Evolutionary conservation across 306 rosid genomes (phyloP).

Genomic region (Cucurbita ficifolia): DNA sequence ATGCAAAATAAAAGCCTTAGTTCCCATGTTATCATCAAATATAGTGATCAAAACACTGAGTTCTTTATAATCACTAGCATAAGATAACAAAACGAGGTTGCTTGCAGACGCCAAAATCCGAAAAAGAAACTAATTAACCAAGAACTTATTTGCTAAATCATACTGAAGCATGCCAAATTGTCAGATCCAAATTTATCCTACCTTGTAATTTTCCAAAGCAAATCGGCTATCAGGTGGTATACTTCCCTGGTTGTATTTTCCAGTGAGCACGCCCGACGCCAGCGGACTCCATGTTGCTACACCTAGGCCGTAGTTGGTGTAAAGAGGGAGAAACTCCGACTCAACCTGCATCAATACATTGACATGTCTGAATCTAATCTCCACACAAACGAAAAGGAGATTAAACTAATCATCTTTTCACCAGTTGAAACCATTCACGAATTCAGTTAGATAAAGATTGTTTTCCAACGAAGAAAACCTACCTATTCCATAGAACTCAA

Average conservation of each 20-base stretch:
- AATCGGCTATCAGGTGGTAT: conserved; percentile 84
- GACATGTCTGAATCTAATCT: not conserved
- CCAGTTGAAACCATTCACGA: not conserved
- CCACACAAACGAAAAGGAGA: no score
- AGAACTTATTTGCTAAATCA: not conserved
- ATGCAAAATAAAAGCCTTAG: not conserved
- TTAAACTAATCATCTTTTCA: not conserved
- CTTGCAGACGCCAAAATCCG: no score
- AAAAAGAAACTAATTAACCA: not conserved
- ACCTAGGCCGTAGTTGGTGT: conserved; percentile 60
- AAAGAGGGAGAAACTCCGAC: conserved; percentile 71
- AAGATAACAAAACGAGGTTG: not conserved
- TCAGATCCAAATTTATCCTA: conserved; percentile 12
- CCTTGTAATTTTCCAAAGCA: conserved; percentile 90
- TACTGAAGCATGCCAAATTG: not conserved
- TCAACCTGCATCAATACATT: conserved; percentile 44
- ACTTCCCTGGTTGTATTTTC: conserved; percentile 76
- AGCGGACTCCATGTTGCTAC: conserved; percentile 98
- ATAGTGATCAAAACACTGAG: no score
- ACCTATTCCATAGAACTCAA: not conserved
- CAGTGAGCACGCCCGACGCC: conserved; percentile 92
- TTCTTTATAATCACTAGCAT: not conserved
- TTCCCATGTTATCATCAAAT: no score
- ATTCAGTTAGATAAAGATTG: not conserved
- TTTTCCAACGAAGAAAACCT: not conserved